Conservation (phyloP, 192 early-diverging fungal species). For the Linnemannia elongata region DNA sequence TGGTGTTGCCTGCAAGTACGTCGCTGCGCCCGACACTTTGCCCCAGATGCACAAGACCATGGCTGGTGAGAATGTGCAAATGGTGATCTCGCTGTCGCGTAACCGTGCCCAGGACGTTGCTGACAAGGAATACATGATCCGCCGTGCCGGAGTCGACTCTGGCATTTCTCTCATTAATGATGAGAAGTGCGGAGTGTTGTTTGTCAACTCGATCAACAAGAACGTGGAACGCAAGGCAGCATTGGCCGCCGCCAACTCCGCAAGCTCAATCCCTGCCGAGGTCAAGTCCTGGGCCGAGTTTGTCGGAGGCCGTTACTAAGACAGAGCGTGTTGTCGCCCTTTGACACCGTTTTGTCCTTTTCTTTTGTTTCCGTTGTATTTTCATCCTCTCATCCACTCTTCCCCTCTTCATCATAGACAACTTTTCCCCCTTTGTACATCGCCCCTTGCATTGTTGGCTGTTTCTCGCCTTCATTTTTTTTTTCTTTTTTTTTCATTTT, state of each 20-base stretch:
- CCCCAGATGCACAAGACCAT: slow-evolving; percentile 72
- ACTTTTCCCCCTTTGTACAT: too few relatives aligned
- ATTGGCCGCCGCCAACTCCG: slow-evolving; percentile 40
- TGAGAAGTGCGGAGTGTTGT: slow-evolving; percentile 92
- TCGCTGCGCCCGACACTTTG: slow-evolving; percentile 63
- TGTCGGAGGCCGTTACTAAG: slow-evolving; percentile 64
- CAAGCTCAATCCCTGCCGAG: slow-evolving; percentile 67
- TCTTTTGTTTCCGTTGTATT: not conserved
- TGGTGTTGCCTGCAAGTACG: slow-evolving; percentile 52
- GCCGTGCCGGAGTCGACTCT: slow-evolving; percentile 97
- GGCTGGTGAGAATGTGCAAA: slow-evolving; percentile 72
- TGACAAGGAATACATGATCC: slow-evolving; percentile 82
- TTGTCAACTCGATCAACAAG: slow-evolving; percentile 86
- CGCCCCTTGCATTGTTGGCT: slow-evolving; percentile 1
- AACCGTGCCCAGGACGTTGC: slow-evolving; percentile 69
- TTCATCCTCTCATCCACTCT: not conserved
- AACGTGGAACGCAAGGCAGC: slow-evolving; percentile 60
- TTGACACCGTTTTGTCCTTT: not conserved
- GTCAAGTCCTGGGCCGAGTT: slow-evolving; percentile 80
- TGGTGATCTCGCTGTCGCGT: slow-evolving; percentile 81
- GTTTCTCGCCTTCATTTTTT: not conserved
- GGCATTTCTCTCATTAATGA: slow-evolving; percentile 97
- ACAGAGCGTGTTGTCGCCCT: not conserved
- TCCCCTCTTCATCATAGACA: not conserved
- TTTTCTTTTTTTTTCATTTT: slow-evolving; percentile 23